These are phyloP conservation scores for Keithomyces neogunnii DNA, from an alignment of 2,329 filamentous ascomycete species.

Conservation along the genomic window DNA sequence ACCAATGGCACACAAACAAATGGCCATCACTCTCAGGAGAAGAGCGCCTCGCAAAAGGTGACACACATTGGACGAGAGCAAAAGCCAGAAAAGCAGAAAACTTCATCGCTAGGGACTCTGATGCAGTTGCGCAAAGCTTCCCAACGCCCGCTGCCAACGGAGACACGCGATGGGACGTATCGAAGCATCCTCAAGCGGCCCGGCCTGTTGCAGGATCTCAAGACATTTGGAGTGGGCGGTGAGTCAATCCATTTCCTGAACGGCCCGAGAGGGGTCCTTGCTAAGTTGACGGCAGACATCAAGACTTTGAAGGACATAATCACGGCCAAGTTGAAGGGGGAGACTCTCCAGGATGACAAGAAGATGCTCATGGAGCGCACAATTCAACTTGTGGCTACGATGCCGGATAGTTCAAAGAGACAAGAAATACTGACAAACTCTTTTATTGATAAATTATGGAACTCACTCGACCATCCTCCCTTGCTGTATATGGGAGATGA, in stretches of 20 bases:
- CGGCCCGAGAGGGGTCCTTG: neutral
- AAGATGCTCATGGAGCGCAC: slow-evolving; percentile 69
- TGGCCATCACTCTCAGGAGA: slow-evolving; percentile 10
- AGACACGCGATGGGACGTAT: slow-evolving; percentile 56
- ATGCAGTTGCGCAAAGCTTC: slow-evolving; percentile 36
- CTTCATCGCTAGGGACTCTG: slow-evolving; percentile 14
- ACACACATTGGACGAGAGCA: neutral
- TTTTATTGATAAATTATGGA: slow-evolving; percentile 64
- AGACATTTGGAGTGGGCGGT: slow-evolving; percentile 41
- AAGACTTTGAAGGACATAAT: slow-evolving; percentile 55
- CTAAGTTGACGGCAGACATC: slow-evolving; percentile 38
- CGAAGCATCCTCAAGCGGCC: slow-evolving; percentile 37
- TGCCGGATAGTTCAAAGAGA: slow-evolving; percentile 54
- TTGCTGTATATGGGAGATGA: slow-evolving; percentile 54
- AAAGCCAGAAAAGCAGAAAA: slow-evolving; percentile 5
- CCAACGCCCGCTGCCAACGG: slow-evolving; percentile 52
- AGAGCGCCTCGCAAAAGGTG: neutral
- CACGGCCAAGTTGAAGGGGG: slow-evolving; percentile 53
- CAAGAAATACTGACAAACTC: slow-evolving; percentile 55
- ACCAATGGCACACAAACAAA: slow-evolving; percentile 11
- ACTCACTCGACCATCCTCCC: slow-evolving; percentile 64
- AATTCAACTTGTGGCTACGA: slow-evolving; percentile 59
- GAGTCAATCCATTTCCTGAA: slow-evolving; percentile 4
- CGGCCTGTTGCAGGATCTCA: slow-evolving; percentile 48
- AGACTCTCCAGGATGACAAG: slow-evolving; percentile 60